These are phyloP conservation scores for Blumeria hordei DNA, from an alignment of 2,329 filamentous ascomycete genomes.

Conservation along the genomic window DNA sequence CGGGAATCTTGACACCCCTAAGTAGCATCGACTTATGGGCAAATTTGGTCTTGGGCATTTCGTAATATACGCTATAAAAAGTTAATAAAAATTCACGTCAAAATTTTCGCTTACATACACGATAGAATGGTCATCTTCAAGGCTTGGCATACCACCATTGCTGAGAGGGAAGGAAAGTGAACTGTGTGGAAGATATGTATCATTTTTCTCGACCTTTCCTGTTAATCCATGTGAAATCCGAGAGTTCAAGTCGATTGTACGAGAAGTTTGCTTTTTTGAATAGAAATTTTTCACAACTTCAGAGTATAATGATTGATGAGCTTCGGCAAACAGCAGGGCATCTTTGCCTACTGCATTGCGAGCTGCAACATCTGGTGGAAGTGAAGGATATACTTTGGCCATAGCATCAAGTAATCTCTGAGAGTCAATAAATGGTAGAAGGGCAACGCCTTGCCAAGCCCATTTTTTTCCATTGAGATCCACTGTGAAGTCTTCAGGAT, in stretches of 20 bases:
- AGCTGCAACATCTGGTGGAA: slow-evolving; percentile 50
- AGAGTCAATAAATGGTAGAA: slow-evolving; percentile 93
- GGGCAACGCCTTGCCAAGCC: slow-evolving; percentile 85
- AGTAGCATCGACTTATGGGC: slow-evolving; percentile 87
- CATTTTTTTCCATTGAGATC: slow-evolving; percentile 97
- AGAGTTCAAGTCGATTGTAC: slow-evolving; percentile 49
- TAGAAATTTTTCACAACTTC: slow-evolving; percentile 72
- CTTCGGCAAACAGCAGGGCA: slow-evolving; percentile 62
- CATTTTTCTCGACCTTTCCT: slow-evolving; percentile 60
- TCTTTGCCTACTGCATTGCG: slow-evolving; percentile 66
- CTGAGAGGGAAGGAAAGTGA: slow-evolving; percentile 57
- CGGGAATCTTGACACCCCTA: slow-evolving; percentile 51
- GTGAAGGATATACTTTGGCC: slow-evolving; percentile 52
- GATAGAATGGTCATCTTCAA: slow-evolving; percentile 71
- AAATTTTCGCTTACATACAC: slow-evolving; percentile 29
- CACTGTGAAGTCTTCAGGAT: slow-evolving; percentile 78
- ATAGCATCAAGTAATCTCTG: slow-evolving; percentile 63
- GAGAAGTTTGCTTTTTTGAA: slow-evolving; percentile 54
- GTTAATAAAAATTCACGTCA: neutral
- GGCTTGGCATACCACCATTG: slow-evolving; percentile 42
- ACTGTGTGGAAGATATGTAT: slow-evolving; percentile 64
- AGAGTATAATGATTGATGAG: slow-evolving; percentile 56
- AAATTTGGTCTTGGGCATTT: slow-evolving; percentile 48
- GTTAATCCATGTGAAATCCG: slow-evolving; percentile 52
- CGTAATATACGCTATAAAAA: slow-evolving; percentile 53